phyloP scores from a whole-genome alignment of 2,329 filamentous ascomycete species.

The Arthrinium phaeospermum region DNA sequence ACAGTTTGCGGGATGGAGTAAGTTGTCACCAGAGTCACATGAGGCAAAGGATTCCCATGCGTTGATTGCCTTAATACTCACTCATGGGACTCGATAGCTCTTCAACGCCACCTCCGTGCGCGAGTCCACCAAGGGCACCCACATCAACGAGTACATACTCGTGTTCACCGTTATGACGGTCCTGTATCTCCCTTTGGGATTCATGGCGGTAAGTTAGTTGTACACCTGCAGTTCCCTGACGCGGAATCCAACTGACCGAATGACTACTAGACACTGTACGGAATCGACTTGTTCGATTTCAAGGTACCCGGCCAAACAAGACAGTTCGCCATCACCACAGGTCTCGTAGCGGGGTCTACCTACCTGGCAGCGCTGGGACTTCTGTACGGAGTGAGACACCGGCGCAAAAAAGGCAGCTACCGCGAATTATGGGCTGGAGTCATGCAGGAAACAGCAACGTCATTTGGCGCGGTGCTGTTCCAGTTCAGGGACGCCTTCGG shows the following conservation, averaged over 20 bases:
- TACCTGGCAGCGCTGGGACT: neutral
- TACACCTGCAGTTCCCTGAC: neutral
- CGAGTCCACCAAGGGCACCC: neutral
- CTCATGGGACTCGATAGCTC: neutral
- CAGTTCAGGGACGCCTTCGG: neutral
- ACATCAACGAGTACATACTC: conserved; percentile 11
- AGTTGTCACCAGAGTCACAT: neutral
- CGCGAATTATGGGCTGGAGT: neutral
- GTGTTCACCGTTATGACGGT: neutral
- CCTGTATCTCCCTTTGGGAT: neutral
- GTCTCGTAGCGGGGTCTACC: neutral
- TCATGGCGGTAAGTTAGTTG: neutral
- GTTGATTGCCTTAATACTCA: neutral
- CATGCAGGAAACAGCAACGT: neutral
- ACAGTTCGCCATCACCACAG: neutral
- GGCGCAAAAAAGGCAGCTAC: neutral
- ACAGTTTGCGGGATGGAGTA: neutral
- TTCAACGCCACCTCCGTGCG: neutral
- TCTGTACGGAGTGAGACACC: neutral
- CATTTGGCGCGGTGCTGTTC: neutral
- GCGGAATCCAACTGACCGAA: neutral
- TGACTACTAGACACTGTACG: neutral
- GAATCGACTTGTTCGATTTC: neutral
- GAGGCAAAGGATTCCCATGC: neutral
- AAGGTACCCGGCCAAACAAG: neutral